phyloP scores from a whole-genome alignment of 495 filamentous ascomycete species.

The Annulohypoxylon maeteangense region DNA sequence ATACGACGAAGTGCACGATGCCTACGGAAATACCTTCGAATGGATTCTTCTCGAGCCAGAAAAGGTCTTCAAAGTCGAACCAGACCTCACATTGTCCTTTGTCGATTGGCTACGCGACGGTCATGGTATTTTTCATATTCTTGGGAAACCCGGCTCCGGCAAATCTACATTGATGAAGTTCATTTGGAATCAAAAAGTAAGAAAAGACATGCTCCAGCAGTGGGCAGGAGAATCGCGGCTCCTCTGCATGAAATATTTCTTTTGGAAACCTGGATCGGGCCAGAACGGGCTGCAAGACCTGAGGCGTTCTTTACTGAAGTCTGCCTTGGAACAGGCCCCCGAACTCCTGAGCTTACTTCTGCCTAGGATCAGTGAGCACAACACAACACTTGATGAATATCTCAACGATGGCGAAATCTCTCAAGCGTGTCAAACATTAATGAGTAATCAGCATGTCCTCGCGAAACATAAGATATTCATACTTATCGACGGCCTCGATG shows the following conservation, averaged over 20 bases:
- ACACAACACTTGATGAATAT: not conserved
- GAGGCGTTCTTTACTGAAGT: not conserved
- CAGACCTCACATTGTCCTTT: not conserved
- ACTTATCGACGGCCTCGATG: constrained; percentile 20
- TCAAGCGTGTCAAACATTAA: not conserved
- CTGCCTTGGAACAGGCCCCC: constrained; percentile 14
- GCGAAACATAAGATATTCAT: constrained; percentile 6
- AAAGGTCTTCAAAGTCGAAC: constrained; percentile 11
- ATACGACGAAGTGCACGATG: not conserved
- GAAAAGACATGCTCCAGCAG: not conserved
- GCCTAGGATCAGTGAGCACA: not conserved
- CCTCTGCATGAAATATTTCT: constrained; percentile 25
- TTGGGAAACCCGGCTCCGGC: constrained; percentile 4
- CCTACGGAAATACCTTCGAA: constrained; percentile 6
- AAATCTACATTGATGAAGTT: constrained; percentile 18
- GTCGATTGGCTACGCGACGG: constrained; percentile 16
- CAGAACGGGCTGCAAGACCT: constrained; percentile 7
- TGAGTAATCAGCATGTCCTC: not conserved
- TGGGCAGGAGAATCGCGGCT: constrained; percentile 8
- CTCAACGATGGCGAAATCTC: not conserved
- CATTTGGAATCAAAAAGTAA: constrained; percentile 9
- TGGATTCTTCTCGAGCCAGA: constrained; percentile 11
- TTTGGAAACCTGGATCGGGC: not conserved
- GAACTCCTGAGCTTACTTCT: not conserved
- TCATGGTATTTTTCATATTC: constrained; percentile 13